Evolutionary conservation across 2,329 filamentous ascomycete genomes (phyloP).

Genomic region (Leptographium radiaticola): DNA sequence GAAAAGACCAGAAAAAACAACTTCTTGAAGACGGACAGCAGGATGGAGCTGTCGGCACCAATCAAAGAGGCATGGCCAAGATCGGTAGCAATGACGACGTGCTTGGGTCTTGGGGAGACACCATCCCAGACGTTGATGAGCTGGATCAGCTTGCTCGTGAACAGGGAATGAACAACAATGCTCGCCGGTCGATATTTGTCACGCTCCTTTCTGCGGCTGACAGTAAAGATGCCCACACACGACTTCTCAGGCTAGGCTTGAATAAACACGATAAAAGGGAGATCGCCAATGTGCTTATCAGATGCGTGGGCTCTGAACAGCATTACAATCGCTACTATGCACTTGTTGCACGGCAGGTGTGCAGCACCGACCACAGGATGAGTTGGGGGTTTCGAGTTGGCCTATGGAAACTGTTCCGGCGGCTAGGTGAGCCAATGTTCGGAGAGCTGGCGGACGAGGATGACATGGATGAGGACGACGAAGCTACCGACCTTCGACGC

Average conservation of each 20-base stretch:
- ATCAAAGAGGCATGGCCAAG: constrained; percentile 15
- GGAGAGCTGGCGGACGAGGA: constrained; percentile 47
- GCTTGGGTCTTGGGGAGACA: constrained; percentile 28
- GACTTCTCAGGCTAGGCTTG: constrained; percentile 68
- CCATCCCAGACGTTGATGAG: constrained; percentile 54
- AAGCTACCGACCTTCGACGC: constrained; percentile 34
- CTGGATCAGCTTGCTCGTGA: constrained; percentile 49
- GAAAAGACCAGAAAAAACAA: constrained; percentile 4
- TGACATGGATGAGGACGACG: constrained; percentile 30
- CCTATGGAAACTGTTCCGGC: constrained; percentile 74
- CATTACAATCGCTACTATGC: constrained; percentile 91
- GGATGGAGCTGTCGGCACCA: constrained; percentile 14
- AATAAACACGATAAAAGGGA: constrained; percentile 80
- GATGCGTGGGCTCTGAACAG: constrained; percentile 72
- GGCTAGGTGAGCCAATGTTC: constrained; percentile 69
- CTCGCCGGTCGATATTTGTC: constrained; percentile 84
- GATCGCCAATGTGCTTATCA: constrained; percentile 75
- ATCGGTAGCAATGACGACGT: constrained; percentile 19
- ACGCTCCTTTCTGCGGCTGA: constrained; percentile 78
- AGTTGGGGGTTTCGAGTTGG: constrained; percentile 78
- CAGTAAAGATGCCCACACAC: constrained; percentile 68
- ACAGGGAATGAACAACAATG: constrained; percentile 76
- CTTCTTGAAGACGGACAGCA: background rate
- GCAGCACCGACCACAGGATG: constrained; percentile 53
- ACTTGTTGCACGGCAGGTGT: constrained; percentile 67